Evolutionary conservation across 2,329 filamentous ascomycete species (phyloP), one percentile per base, ranked within the genome.

Genomic region (Cordyceps militaris): DNA sequence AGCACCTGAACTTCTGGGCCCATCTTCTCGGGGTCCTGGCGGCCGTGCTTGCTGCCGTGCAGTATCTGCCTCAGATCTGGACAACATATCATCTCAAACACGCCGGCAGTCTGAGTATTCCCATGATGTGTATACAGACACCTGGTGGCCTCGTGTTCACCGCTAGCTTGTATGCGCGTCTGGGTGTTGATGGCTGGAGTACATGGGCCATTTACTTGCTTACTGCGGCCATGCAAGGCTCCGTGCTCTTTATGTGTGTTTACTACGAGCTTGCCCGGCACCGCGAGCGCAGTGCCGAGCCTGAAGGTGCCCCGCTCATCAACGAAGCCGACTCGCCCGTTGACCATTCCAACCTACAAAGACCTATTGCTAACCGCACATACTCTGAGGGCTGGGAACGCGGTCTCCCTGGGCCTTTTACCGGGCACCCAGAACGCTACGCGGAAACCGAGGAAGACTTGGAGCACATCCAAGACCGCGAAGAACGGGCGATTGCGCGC

Each of bases 71-170:
- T 0, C 94, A 99, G 73, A 96, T 99, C 62, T 91, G 86, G 75
- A 97, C 89, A 54, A 99, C 94, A 0, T 95, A 89, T 74, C 82
- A 79, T 54, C 77, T 97, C 59, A 88, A 93, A 69, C 87, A 92
- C 65, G 88, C 96, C 2, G 91, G 91, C 56, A 96, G 91, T 70
- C 75, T 99, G 65, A 96, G 91, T 67, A 94, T 99, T 58, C 87
- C 91, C 4, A 97, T 97, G 88, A 97, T 99, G 92, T 88, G 89
- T 69, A 96, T 99, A 34, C 94, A 99, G 71, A 97, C 93, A 0
- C 94, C 94, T 0, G 94, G 94, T 0, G 91, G 91, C 59, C 86
- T 96, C 64, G 75, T 99, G 7, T 97, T 96, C 74, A 91, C 93
- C 0, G 86, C 81, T 13, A 97, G 91, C 69, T 75, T 99, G 44